These are phyloP conservation scores for Neonectria faginata DNA, from an alignment of 2,329 filamentous ascomycete species.

Conservation along the genomic window DNA sequence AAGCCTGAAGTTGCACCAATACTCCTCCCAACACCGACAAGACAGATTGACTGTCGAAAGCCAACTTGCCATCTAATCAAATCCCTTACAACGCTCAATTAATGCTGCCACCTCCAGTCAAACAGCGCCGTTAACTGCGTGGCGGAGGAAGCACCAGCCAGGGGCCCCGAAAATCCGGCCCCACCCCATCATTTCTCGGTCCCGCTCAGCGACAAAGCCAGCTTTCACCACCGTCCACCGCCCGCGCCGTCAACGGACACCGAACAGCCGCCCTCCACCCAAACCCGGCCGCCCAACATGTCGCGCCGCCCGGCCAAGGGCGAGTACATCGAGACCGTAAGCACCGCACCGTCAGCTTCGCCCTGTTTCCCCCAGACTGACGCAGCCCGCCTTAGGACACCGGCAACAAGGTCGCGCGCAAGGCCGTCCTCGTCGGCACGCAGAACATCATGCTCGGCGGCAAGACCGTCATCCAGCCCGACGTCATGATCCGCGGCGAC, in stretches of 20 bases:
- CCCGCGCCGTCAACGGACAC: conserved; percentile 18
- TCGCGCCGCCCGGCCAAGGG: conserved; percentile 83
- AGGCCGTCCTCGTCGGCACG: conserved; percentile 90
- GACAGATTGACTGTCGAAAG: not conserved
- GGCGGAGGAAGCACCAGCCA: not conserved
- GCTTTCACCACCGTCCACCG: not conserved
- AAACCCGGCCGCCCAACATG: conserved; percentile 61
- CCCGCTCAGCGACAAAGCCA: not conserved
- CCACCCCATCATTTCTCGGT: not conserved
- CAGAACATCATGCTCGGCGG: conserved; percentile 98
- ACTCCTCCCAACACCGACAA: not conserved
- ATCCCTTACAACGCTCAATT: not conserved
- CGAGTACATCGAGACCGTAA: conserved; percentile 96
- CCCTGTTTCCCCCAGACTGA: conserved; percentile 13
- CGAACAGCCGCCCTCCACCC: conserved; percentile 11
- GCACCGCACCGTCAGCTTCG: not conserved
- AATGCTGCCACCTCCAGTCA: not conserved
- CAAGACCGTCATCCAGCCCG: conserved; percentile 94
- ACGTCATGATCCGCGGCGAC: conserved; percentile 94
- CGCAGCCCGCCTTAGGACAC: conserved; percentile 74
- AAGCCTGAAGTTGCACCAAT: not conserved
- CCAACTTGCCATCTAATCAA: not conserved
- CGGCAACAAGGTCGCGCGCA: conserved; percentile 97
- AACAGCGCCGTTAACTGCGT: not conserved
- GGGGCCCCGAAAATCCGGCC: not conserved